These are phyloP conservation scores for Lactifluus pinguis DNA, from an alignment of 768 basidiomycete genomes.

Conservation along the genomic window DNA sequence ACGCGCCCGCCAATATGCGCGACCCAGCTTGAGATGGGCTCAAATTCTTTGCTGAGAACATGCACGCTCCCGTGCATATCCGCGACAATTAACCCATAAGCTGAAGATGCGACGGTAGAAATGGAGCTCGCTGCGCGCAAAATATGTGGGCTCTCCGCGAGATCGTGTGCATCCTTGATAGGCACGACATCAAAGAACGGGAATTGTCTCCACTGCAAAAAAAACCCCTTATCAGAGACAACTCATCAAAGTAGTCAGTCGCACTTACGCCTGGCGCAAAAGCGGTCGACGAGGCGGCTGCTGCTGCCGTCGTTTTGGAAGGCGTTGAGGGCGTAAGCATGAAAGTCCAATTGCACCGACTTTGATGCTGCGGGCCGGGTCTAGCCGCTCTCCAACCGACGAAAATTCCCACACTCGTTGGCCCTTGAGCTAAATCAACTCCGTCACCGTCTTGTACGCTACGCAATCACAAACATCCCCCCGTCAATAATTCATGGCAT, in stretches of 20 bases:
- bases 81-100: slow-evolving; percentile 63
- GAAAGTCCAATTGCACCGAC: background rate
- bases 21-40: slow-evolving; percentile 62
- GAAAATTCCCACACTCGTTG: slow-evolving; percentile 4
- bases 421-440: too few species aligned
- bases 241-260: too few species aligned
- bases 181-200: slow-evolving; percentile 76
- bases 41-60: slow-evolving; percentile 65
- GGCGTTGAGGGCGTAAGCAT: slow-evolving; percentile 3
- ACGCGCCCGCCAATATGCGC: slow-evolving; percentile 75
- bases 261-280: slow-evolving; percentile 9
- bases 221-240: background rate
- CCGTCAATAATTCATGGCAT: slow-evolving; percentile 39
- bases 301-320: background rate
- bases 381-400: background rate
- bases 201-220: slow-evolving; percentile 73
- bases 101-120: slow-evolving; percentile 55
- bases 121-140: slow-evolving; percentile 71
- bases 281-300: background rate
- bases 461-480: background rate
- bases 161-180: slow-evolving; percentile 73
- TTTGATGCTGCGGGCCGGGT: background rate
- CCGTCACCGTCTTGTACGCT: background rate
- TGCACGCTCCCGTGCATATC: slow-evolving; percentile 83
- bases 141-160: slow-evolving; percentile 63